Conservation (phyloP, 129 eudicot genomes). For the Ambrosia artemisiifolia region DNA sequence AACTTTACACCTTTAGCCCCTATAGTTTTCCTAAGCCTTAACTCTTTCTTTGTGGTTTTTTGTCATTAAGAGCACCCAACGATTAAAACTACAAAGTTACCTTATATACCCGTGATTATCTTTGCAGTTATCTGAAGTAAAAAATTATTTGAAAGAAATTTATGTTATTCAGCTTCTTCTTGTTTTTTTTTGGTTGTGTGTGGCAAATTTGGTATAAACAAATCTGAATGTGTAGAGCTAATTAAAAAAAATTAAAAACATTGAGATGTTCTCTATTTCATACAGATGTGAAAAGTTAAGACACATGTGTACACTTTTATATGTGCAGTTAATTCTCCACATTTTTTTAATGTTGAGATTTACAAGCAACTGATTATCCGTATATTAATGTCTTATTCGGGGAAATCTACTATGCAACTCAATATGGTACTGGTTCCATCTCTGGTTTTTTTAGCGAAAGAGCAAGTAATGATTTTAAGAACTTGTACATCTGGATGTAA, state of each 20-base stretch:
- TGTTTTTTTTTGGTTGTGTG: too few species aligned
- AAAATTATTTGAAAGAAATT: too few species aligned
- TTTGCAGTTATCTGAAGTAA: too few species aligned
- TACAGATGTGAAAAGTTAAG: too few species aligned
- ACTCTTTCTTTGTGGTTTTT: too few species aligned
- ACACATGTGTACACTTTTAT: background rate
- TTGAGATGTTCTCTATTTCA: background rate
- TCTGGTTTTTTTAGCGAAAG: conserved; percentile 56
- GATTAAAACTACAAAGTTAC: background rate
- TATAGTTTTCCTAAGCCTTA: too few species aligned
- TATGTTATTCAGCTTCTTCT: too few species aligned
- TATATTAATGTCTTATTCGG: conserved; percentile 19
- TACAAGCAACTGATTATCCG: background rate
- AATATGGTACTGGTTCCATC: conserved; percentile 54
- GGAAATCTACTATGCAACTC: conserved; percentile 42
- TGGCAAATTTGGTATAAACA: background rate
- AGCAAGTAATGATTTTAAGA: conserved; percentile 38
- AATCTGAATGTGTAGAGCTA: background rate
- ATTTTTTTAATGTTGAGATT: too few species aligned
- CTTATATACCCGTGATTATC: too few species aligned
- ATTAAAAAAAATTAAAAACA: background rate
- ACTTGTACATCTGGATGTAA: background rate
- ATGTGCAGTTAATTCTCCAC: too few species aligned
- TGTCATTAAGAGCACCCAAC: background rate
- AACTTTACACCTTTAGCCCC: too few species aligned